A percentile compares a stretch with the other conserved stretches of the same genome.
phyloP scores from a whole-genome alignment of 345 rosid genomes.

The Bruguiera parviflora region DNA sequence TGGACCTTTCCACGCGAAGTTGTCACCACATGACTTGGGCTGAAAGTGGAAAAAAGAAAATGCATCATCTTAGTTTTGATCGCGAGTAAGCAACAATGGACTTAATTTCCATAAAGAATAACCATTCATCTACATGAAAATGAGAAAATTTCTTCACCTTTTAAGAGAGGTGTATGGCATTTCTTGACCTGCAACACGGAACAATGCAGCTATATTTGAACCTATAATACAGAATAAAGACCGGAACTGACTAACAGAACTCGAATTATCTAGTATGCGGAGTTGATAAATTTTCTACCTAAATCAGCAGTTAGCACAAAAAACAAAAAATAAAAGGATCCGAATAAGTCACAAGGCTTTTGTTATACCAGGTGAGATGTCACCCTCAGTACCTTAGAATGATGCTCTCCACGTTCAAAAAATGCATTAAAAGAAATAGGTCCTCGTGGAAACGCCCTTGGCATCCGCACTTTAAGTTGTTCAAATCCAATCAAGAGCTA shows the following conservation, averaged over 20 bases:
- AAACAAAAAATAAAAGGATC: too few relatives aligned
- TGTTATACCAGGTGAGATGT: too few relatives aligned
- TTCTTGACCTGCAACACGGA: conserved; percentile 61
- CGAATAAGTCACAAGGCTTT: too few relatives aligned
- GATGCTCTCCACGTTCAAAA: too few relatives aligned
- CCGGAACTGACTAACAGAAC: not conserved
- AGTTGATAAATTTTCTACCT: not conserved
- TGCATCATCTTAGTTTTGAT: not conserved
- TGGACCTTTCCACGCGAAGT: conserved; percentile 89
- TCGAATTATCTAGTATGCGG: not conserved
- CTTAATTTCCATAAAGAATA: not conserved
- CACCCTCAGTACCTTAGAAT: too few relatives aligned
- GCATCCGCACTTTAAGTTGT: too few relatives aligned
- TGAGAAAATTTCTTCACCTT: conserved; percentile 39
- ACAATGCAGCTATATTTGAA: too few relatives aligned
- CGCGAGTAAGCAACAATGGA: not conserved
- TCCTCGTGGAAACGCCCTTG: too few relatives aligned
- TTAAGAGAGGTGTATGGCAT: conserved; percentile 56
- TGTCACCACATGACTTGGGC: conserved; percentile 83
- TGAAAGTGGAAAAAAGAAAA: conserved; percentile 22
- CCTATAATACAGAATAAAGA: not conserved
- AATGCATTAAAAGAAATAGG: too few relatives aligned
- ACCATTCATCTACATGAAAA: too few relatives aligned
- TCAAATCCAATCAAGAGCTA: too few relatives aligned
- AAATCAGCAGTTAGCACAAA: not conserved